phyloP scores from a whole-genome alignment of 75 land plant genomes.

The Sequoia sempervirens region DNA sequence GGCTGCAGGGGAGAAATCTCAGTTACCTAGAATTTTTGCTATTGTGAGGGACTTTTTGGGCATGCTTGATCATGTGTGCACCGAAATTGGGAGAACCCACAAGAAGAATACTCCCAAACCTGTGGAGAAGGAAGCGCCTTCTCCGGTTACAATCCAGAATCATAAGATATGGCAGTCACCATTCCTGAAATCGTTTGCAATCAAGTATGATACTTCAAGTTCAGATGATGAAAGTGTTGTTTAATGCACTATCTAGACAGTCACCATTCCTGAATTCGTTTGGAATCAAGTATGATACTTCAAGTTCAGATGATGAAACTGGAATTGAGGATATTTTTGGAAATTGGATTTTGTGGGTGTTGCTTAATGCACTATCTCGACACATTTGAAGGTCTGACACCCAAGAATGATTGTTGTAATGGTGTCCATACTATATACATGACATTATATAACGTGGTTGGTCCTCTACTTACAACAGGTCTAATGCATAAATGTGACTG shows the following conservation, averaged over 20 bases:
- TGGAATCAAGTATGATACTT: neutral
- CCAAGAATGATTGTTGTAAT: neutral
- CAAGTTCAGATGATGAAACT: conserved; percentile 7
- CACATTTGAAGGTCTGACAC: neutral
- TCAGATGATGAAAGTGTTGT: conserved; percentile 10
- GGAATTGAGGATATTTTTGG: neutral
- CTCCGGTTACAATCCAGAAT: neutral
- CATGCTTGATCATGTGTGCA: conserved; percentile 41
- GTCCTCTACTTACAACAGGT: neutral
- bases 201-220: neutral
- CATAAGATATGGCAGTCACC: neutral
- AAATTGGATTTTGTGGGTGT: neutral
- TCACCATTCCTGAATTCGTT: neutral
- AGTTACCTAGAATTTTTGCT: conserved; percentile 28
- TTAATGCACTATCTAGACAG: too few species aligned
- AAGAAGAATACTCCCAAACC: conserved; percentile 9
- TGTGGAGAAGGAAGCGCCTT: neutral
- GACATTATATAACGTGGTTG: neutral
- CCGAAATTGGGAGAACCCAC: conserved; percentile 23
- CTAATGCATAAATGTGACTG: neutral
- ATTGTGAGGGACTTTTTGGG: conserved; percentile 31
- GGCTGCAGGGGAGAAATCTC: conserved; percentile 9
- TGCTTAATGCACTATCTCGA: neutral
- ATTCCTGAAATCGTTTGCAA: neutral
- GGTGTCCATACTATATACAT: too few species aligned